Evolutionary conservation across 2,329 filamentous ascomycete genomes (phyloP).

Genomic region (Leptodontidium sp.): DNA sequence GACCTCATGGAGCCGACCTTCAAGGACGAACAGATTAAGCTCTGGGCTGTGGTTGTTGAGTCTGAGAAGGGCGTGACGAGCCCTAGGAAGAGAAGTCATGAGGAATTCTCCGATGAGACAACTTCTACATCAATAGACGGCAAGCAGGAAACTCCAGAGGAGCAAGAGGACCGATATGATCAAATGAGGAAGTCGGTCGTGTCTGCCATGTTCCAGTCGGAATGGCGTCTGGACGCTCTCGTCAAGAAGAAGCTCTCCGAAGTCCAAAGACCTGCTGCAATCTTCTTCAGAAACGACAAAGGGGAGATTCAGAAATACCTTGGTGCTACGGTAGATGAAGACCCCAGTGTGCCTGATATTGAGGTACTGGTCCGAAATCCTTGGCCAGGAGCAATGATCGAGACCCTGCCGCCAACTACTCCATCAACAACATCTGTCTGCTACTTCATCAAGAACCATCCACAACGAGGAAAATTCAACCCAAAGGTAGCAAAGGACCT

Average conservation of each 20-base stretch:
- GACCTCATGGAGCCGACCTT: conserved; percentile 66
- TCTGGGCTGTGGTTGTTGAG: conserved; percentile 82
- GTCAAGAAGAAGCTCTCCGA: conserved; percentile 70
- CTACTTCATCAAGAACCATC: conserved; percentile 83
- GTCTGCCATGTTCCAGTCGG: conserved; percentile 80
- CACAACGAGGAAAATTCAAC: conserved; percentile 83
- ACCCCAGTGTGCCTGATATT: conserved; percentile 63
- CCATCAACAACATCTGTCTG: conserved; percentile 76
- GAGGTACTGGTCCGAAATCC: conserved; percentile 77
- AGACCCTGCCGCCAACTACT: conserved; percentile 71
- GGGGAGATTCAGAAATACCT: conserved; percentile 74
- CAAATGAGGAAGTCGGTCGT: conserved; percentile 68
- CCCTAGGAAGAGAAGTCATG: conserved; percentile 56
- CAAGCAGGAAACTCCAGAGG: conserved; percentile 47
- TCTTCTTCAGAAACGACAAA: conserved; percentile 73
- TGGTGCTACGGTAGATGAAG: conserved; percentile 68
- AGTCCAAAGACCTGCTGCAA: conserved; percentile 71
- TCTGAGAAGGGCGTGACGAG: conserved; percentile 46
- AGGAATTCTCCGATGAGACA: conserved; percentile 52
- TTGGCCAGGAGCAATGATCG: conserved; percentile 76
- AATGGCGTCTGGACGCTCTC: conserved; percentile 77
- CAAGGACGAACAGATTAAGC: conserved; percentile 77
- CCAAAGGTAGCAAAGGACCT: conserved; percentile 68
- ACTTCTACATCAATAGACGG: conserved; percentile 17
- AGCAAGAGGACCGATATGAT: conserved; percentile 53